Evolutionary conservation across 2,329 filamentous ascomycete species (phyloP).

Genomic region (Fonsecaea nubica): DNA sequence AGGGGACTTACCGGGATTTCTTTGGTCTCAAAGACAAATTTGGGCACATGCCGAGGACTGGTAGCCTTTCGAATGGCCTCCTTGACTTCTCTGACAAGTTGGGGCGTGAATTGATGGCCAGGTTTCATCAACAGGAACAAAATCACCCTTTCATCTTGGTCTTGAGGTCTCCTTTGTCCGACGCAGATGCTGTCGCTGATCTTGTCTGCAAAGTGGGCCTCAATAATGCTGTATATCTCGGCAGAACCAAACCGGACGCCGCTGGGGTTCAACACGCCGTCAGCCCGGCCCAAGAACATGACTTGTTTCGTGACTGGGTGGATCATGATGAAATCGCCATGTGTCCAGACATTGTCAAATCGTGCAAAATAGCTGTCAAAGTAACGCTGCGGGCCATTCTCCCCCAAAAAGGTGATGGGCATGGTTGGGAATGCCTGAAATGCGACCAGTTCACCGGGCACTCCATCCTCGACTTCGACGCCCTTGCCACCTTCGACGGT

Average conservation of each 20-base stretch:
- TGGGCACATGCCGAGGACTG: conserved; percentile 77
- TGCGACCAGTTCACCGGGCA: conserved; percentile 76
- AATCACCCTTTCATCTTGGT: conserved; percentile 65
- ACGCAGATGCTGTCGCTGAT: conserved; percentile 79
- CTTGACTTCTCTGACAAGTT: conserved; percentile 66
- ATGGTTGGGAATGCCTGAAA: conserved; percentile 76
- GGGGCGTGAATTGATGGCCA: conserved; percentile 61
- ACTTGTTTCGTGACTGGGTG: conserved; percentile 72
- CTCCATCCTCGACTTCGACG: conserved; percentile 65
- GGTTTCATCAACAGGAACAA: conserved; percentile 67
- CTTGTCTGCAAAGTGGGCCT: conserved; percentile 62
- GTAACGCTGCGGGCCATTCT: conserved; percentile 63
- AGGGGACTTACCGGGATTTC: conserved; percentile 70
- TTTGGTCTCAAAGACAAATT: conserved; percentile 77
- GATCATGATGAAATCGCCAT: conserved; percentile 78
- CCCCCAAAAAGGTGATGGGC: conserved; percentile 68
- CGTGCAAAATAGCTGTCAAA: conserved; percentile 45
- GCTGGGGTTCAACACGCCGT: conserved; percentile 69
- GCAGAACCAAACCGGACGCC: conserved; percentile 92
- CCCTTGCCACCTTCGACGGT: conserved; percentile 45
- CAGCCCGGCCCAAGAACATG: conserved; percentile 70
- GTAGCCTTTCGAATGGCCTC: conserved; percentile 69
- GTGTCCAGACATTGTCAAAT: conserved; percentile 71
- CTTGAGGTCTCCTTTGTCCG: conserved; percentile 71
- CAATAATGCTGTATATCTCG: conserved; percentile 93